Base-by-base conservation (phyloP, 2,329 filamentous ascomycete genomes). In the Sporothrix schenckii region DNA sequence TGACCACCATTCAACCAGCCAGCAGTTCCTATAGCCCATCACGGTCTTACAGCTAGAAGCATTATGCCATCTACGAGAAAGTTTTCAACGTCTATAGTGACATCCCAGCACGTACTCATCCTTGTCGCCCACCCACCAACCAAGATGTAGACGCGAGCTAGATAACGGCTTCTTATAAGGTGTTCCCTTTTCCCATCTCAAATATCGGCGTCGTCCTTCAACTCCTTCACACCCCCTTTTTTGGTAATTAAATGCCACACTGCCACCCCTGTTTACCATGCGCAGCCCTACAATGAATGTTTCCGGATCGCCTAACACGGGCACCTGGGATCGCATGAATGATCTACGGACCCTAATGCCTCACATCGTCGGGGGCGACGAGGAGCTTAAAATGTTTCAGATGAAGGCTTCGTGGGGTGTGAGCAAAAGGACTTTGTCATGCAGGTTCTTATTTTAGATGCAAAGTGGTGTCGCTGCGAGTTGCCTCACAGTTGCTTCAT, bases 331-430 rank as follows among this genome's bases (percentile, higher is more conserved):
- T 61, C 39, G 58, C 58, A 61, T 61, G 58, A 61, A 61, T 47
- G 58, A 61, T 61, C 58, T 61, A 10, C 58, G n/a, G 39, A 61
- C 56, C 4, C 58, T 61, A 27, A 61, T 61, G 58, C 58, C 21
- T 47, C 14, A 47, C 27, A 61, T 44, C n/a, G 39, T 14, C 7
- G 10, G 14, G 41, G 11, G 14, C 10, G 41, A 14, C 3, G 41
- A 5, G 10, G 9, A 13, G 41, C 41, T 44, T 44, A 44, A 44
- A 44, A 47, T 11, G n/a, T n/a, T 61, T 13, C 21, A 27, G 58
- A 61, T 27, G 39, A 47, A 47, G 58, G 21, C 6, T 61, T n/a
- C 58, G 39, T 16, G 58, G 39, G 34, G 24, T 24, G 56, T 5
- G 13, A 9, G 16, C 19, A 24, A 24, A 61, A 61, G 39, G 39